phyloP scores from a whole-genome alignment of 345 rosid species.

The Populus tremula region DNA sequence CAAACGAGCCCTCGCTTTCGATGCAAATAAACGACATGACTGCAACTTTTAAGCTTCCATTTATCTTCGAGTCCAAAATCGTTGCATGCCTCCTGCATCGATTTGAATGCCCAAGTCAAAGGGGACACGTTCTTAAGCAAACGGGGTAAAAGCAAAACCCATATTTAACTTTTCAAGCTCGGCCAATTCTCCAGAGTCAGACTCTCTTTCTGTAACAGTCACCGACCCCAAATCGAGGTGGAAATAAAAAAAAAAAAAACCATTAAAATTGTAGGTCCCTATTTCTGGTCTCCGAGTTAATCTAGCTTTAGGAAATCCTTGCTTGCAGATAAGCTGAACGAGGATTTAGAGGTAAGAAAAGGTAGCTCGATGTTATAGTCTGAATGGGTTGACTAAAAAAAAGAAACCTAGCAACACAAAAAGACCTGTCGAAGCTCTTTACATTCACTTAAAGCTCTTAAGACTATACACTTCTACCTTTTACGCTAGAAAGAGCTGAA shows the following conservation, averaged over 20 bases:
- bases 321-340: background rate
- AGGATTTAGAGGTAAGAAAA: background rate
- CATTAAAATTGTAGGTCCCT: slow-evolving; percentile 17
- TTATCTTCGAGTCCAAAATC: background rate
- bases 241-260: background rate
- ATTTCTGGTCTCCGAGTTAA: slow-evolving; percentile 22
- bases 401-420: background rate
- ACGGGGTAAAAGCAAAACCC: too few relatives aligned
- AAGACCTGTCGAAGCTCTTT: background rate
- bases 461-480: background rate
- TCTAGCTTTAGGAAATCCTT: background rate
- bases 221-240: slow-evolving; percentile 3
- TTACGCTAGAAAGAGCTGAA: slow-evolving; percentile 15
- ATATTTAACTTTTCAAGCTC: background rate
- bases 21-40: too few relatives aligned
- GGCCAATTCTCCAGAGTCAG: background rate
- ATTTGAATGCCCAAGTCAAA: background rate
- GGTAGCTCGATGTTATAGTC: background rate
- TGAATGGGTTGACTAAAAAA: slow-evolving; percentile 2
- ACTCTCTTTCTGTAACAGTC: slow-evolving; percentile 20
- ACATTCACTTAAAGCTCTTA: background rate
- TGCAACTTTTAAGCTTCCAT: background rate
- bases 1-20: too few relatives aligned
- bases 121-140: background rate
- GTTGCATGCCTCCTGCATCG: background rate